Conservation (phyloP, 2,329 filamentous ascomycete species). For the Verticillium longisporum region DNA sequence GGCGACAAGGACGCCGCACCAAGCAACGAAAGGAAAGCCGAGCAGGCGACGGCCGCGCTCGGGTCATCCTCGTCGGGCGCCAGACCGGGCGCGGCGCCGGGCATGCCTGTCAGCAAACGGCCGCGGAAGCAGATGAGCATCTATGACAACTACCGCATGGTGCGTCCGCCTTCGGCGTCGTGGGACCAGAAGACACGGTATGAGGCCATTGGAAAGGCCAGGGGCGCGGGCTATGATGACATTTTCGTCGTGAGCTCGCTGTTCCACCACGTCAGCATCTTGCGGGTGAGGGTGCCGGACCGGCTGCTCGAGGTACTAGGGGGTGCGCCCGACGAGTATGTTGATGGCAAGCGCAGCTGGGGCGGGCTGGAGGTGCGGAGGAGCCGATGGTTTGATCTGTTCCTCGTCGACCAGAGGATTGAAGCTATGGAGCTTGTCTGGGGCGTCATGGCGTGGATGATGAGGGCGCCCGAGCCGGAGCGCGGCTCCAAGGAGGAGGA, state of each 20-base stretch:
- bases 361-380: constrained; percentile 48
- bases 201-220: constrained; percentile 44
- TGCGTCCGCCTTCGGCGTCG: constrained; percentile 47
- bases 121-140: constrained; percentile 48
- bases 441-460: constrained; percentile 54
- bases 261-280: constrained; percentile 54
- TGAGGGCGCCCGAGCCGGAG: constrained; percentile 34
- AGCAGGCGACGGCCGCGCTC: constrained; percentile 9
- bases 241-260: constrained; percentile 54
- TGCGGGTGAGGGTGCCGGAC: constrained; percentile 52
- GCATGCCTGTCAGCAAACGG: constrained; percentile 33
- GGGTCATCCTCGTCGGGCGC: constrained; percentile 7
- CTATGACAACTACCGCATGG: constrained; percentile 59
- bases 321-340: constrained; percentile 29
- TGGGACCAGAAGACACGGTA: constrained; percentile 58
- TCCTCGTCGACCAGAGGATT: constrained; percentile 44
- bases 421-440: constrained; percentile 51
- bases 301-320: constrained; percentile 45
- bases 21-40: constrained; percentile 3
- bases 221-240: constrained; percentile 47
- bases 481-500: constrained; percentile 14
- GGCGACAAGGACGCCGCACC: constrained; percentile 35
- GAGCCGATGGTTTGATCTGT: constrained; percentile 57
- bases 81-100: neutral
- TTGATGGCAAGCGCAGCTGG: constrained; percentile 35